Base-by-base conservation (phyloP, 768 basidiomycete genomes). In the Suillus ampliporus region DNA sequence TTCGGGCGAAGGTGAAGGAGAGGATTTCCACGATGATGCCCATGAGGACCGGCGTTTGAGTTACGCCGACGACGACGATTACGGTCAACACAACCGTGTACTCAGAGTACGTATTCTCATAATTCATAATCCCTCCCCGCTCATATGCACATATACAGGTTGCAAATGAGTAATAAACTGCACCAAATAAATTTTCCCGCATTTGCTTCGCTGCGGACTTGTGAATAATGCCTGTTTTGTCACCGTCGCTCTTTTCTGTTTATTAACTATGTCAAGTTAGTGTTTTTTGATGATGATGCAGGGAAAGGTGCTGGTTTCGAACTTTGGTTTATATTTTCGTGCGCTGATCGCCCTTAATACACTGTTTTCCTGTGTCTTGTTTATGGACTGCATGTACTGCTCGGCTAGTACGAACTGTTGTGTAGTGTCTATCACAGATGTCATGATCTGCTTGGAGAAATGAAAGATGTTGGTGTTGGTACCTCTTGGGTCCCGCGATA, bases 31-130 rank as follows among this genome's bases (percentile, higher is more conserved):
- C 11, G 67, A 70, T 0, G 5, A 54, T 23, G 57, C 35, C 5
- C 56, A 65, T 9, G 64, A 64, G 19, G 72, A 72, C 1, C 73
- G 69, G 21, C 72, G 73, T 8, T n/a, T 69, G 67, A 74, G 73
- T 26, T 76, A 76, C 50, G 69, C 70, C 53, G 73, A 76, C 10
- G 64, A 74, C 46, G 4, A 68, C 26, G 73, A 76, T 57, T 74
- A 74, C 26, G 67, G 67, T 6, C 73, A 76, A 4, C 64, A 69
- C 11, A 63, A 61, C 37, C 73, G 74, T 41, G 31, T 74, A 7
- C 60, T 74, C 48, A 76, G 73, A 65, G 73, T 69, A 53, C 34
- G 73, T 74, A 5, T 28, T 14, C 21, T 19, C 6, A 56, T 40
- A 17, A 56, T 10, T 9, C 23, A 26, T 38, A 23, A 13, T 19